Evolutionary conservation across 805 yeast genomes (phyloP).

Genomic region (Wickerhamomyces canadensis): DNA sequence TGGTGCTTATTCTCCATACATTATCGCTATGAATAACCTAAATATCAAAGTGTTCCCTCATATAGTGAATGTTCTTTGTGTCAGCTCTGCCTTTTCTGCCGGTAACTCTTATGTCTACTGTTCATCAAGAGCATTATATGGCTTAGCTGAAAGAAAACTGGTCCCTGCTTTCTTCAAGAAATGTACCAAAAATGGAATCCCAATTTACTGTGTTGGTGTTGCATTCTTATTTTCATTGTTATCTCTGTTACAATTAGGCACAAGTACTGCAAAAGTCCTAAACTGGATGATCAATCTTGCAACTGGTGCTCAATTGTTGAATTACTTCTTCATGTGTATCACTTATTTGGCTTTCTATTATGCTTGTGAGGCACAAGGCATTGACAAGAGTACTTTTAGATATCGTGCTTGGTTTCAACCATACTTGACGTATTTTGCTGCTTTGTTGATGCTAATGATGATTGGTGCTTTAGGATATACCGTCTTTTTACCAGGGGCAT

Average conservation of each 20-base stretch:
- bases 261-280: constrained; percentile 53
- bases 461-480: constrained; percentile 56
- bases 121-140: constrained; percentile 54
- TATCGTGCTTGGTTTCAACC: constrained; percentile 53
- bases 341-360: constrained; percentile 47
- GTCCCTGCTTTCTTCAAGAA: constrained; percentile 56
- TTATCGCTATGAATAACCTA: constrained; percentile 49
- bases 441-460: constrained; percentile 39
- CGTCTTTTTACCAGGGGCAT: constrained; percentile 56
- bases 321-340: constrained; percentile 32
- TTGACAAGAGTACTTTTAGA: constrained; percentile 32
- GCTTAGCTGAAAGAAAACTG: constrained; percentile 47
- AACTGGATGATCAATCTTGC: constrained; percentile 67
- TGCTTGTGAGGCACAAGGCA: constrained; percentile 45
- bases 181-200: constrained; percentile 66
- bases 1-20: constrained; percentile 52
- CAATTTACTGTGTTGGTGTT: constrained; percentile 57
- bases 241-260: constrained; percentile 57
- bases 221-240: constrained; percentile 54
- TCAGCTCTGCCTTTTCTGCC: constrained; percentile 50
- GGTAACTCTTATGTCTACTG: constrained; percentile 54
- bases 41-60: constrained; percentile 46
- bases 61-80: constrained; percentile 45
- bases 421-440: constrained; percentile 41
- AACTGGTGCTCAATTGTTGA: constrained; percentile 61